phyloP scores from a whole-genome alignment of 768 basidiomycete species.

The Sistotremastrum niveocremeum region DNA sequence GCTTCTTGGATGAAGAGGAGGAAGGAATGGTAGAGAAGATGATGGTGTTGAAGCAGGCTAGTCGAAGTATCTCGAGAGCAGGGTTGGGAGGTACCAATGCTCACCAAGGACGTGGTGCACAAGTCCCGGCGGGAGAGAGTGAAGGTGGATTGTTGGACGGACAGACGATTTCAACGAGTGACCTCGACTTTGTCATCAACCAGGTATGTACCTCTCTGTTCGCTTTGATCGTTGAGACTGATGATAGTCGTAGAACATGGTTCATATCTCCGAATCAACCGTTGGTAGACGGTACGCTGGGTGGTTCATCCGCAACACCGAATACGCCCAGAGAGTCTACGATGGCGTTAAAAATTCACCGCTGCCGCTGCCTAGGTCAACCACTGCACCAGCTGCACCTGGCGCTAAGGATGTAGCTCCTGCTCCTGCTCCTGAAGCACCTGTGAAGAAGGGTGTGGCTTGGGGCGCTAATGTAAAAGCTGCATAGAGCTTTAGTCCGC shows the following conservation, averaged over 20 bases:
- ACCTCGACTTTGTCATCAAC: slow-evolving; percentile 90
- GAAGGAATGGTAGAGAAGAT: slow-evolving; percentile 93
- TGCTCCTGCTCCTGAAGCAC: slow-evolving; percentile 14
- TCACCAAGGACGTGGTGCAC: slow-evolving; percentile 12
- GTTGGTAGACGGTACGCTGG: slow-evolving; percentile 88
- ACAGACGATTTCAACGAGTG: slow-evolving; percentile 77
- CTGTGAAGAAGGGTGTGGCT: too few relatives aligned
- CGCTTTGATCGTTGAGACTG: not conserved
- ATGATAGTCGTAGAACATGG: slow-evolving; percentile 60
- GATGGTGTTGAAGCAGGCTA: slow-evolving; percentile 90
- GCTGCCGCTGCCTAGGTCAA: slow-evolving; percentile 25
- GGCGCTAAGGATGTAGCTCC: slow-evolving; percentile 3
- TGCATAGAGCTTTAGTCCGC: too few relatives aligned
- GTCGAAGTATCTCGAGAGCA: slow-evolving; percentile 55
- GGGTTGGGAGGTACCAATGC: slow-evolving; percentile 12
- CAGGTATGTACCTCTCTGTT: slow-evolving; percentile 41
- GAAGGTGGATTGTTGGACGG: slow-evolving; percentile 63
- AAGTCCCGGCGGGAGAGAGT: slow-evolving; percentile 22
- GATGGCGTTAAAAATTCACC: slow-evolving; percentile 58
- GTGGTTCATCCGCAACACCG: slow-evolving; percentile 95
- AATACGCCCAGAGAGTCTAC: slow-evolving; percentile 76
- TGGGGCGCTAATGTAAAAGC: too few relatives aligned
- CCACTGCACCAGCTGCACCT: not conserved
- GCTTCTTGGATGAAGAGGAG: slow-evolving; percentile 84
- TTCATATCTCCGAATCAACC: slow-evolving; percentile 90